Evolutionary conservation across 768 basidiomycete species (phyloP), one percentile per base, ranked within the genome.

Genomic region (Fomitopsis serialis): DNA sequence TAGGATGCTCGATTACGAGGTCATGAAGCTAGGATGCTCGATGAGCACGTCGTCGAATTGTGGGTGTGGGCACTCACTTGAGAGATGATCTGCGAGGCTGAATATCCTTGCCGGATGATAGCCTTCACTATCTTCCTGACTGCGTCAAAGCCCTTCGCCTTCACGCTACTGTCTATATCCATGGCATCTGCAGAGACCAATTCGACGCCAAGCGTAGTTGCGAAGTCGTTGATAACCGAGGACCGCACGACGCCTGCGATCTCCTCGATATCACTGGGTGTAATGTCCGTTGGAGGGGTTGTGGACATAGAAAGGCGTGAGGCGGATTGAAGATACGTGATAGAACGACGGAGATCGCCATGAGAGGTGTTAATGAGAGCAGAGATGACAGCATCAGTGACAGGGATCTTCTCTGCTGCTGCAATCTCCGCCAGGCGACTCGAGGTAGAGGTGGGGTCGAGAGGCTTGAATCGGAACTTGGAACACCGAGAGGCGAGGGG

Each of bases 401-500:
- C 69, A 25, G 74, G 53, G 45, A 98, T 77, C 32, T 79, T 70
- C 70, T 99, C 97, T 27, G 80, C 75, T 29, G 76, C 63, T 0
- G 94, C 92, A 50, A 99, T 96, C 63, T 91, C 78, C 42, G 80
- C 72, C 8, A 99, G 78, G 48, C 97, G 82, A 13, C 78, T 67
- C 37, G 82, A 78, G 4, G 93, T 86, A 8, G 93, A 93, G 13
- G 74, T 67, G 15, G 84, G 71, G 66, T 95, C 94, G 23, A 99
- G 78, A 2, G 97, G 92, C 11, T 90, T 92, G 72, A 99, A 99
- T 37, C 97, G 87, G 72, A 99, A 99, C 72, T 99, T 99, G 45
- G 93, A 96, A 71, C 97, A 99, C 50, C 97, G 87, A n/a, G 95
- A 98, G 21, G 97, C 92, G 23, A 99, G 79, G 0, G 97, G 97